A percentile compares a stretch with the other conserved stretches of the same genome.
phyloP scores from a whole-genome alignment of 2,329 filamentous ascomycete species.

The Sarocladium kiliense region DNA sequence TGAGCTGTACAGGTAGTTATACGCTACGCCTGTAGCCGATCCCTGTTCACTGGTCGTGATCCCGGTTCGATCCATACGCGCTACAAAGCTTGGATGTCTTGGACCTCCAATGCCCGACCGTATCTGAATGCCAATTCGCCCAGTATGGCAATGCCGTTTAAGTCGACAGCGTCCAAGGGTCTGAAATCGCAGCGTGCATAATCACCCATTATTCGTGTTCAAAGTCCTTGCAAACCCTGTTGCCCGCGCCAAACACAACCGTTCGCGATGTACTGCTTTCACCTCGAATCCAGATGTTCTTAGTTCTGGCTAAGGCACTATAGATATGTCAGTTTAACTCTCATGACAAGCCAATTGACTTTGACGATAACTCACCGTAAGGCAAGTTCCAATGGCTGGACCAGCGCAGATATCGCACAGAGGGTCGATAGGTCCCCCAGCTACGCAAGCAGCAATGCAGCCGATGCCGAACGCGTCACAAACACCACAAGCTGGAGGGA shows the following conservation, averaged over 20 bases:
- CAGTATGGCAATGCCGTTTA: slow-evolving; percentile 8
- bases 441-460: neutral
- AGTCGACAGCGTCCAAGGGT: neutral
- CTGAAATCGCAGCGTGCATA: too few relatives aligned
- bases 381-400: neutral
- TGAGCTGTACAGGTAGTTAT: too few relatives aligned
- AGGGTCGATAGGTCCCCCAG: neutral
- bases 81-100: neutral
- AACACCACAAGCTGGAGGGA: neutral
- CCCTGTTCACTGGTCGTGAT: neutral
- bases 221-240: too few relatives aligned
- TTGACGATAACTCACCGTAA: neutral
- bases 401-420: neutral
- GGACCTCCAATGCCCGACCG: slow-evolving; percentile 3
- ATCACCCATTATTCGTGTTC: too few relatives aligned
- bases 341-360: too few relatives aligned
- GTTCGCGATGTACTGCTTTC: too few relatives aligned
- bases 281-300: too few relatives aligned
- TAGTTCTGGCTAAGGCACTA: too few relatives aligned
- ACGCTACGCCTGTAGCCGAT: too few relatives aligned
- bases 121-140: slow-evolving; percentile 6
- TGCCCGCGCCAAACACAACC: too few relatives aligned
- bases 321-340: too few relatives aligned
- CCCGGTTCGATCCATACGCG: neutral
- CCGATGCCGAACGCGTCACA: neutral